Evolutionary conservation across 2,329 filamentous ascomycete species (phyloP), one percentile per base, ranked within the genome.

Genomic region (Parascedosporium putredinis): DNA sequence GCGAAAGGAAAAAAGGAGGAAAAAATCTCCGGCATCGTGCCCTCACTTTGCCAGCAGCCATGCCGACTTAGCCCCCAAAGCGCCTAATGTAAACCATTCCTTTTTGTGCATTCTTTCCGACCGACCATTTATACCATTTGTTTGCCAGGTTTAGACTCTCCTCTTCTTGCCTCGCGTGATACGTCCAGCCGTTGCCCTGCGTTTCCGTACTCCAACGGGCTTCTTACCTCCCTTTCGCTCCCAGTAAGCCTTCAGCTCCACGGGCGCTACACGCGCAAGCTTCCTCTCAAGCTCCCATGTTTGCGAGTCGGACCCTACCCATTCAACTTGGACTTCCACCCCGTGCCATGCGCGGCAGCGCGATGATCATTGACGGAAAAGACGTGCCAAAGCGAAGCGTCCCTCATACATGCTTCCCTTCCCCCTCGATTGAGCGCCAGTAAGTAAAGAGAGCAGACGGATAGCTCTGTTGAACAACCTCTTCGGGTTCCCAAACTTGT

Each of bases 401-500:
- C 52, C 0, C 29, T 36, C 52, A 56, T 52, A 10, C 49, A 50
- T 16, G 47, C 51, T 16, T 45, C 14, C 7, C 55, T 51, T 14
- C 55, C 55, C 55, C 55, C 50, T 50, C 49, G 44, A 55, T 46
- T n/a, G 31, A 42, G 6, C 53, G 40, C 55, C 55, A 56, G 43
- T 56, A 56, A 4, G 24, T 40, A 7, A 54, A 66, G 1, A 67
- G 50, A 1, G 52, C 53, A 20, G 64, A 62, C 23, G 57, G 59
- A 1, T 62, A 63, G 40, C 60, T 60, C 45, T 58, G 50, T 34
- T 67, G 64, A 40, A 67, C 62, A 49, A 62, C 62, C 12, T 58
- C 57, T 42, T 67, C 64, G 4, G 54, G 45, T 23, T 66, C 64
- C 62, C 62, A 67, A 3, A 60, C 63, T 4, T 56, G 57, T 5